phyloP scores from a whole-genome alignment of 192 early-diverging fungal species.

The Phycomyces blakesleeanus region DNA sequence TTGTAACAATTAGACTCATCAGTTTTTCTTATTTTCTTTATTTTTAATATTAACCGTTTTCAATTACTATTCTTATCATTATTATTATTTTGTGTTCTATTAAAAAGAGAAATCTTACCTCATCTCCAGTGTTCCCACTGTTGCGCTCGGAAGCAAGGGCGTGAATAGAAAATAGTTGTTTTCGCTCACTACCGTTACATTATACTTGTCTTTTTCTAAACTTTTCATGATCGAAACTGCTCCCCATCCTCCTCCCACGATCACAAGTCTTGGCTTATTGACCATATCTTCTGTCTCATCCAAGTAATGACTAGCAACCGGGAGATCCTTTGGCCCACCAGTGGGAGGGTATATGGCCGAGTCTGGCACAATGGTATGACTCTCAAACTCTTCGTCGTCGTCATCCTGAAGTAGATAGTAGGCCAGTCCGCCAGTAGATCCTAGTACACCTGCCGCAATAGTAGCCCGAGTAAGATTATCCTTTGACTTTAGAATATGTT shows the following conservation, averaged over 20 bases:
- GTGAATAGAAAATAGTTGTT: slow-evolving; percentile 59
- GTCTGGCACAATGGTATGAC: neutral
- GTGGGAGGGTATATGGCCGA: slow-evolving; percentile 23
- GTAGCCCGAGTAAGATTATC: no score
- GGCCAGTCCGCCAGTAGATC: no score
- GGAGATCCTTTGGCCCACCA: slow-evolving; percentile 47
- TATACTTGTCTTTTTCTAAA: slow-evolving; percentile 50
- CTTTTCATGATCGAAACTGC: slow-evolving; percentile 41
- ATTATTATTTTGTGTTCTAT: neutral
- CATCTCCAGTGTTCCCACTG: slow-evolving; percentile 54
- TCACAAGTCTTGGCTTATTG: slow-evolving; percentile 36
- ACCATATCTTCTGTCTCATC: slow-evolving; percentile 37
- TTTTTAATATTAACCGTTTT: no score
- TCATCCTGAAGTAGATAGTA: no score
- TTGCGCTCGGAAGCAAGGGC: slow-evolving; percentile 48
- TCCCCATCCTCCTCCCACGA: slow-evolving; percentile 56
- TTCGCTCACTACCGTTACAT: slow-evolving; percentile 44
- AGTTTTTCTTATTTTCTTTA: neutral
- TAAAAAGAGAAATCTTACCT: slow-evolving; percentile 34
- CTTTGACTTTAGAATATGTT: no score
- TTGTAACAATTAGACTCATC: neutral
- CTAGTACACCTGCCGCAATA: no score
- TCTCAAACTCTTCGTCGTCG: no score
- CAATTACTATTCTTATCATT: slow-evolving; percentile 7
- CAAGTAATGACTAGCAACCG: slow-evolving; percentile 36